Evolutionary conservation across 1,284 basidiomycete genomes (phyloP), one percentile per base, ranked within the genome.

Genomic region (Tausonia pullulans): DNA sequence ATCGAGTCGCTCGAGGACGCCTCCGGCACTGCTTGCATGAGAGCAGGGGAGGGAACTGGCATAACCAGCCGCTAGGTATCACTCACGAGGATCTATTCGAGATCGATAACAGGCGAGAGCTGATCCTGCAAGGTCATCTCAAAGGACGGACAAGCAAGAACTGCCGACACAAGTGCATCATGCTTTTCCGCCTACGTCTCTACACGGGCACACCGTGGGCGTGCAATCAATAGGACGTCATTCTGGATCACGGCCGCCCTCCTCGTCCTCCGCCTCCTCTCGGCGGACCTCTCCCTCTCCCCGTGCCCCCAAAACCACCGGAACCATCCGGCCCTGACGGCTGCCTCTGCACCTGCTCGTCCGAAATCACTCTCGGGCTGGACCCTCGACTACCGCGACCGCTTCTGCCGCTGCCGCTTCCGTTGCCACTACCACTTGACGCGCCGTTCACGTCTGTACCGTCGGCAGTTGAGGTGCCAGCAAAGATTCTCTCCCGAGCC

Each of bases 401-500:
- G 2, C 58, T 13, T 50, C 58, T 39, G n/a, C 43, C 14, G n/a
- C 58, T 46, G 27, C 46, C 16, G 46, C 58, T 46, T 13, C 27
- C 46, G 58, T 43, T 43, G 41, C 56, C 56, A 5, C 10, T 41
- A 5, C 60, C 50, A 11, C 60, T 45, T 8, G 39, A 16, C 8
- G 16, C 27, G 9, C 61, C 54, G 43, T 27, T 27, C 27, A 27
- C 27, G 27, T 45, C 52, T 4, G 10, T 54, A 5, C 52, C 46
- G 50, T 39, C 46, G 4, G 45, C 14, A 9, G 40, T 11, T 44
- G 51, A 45, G 6, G 59, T n/a, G 45, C 55, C 56, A 8, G 57
- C 68, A 48, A 69, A 68, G 49, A 69, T 69, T 27, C 68, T 52
- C 60, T 69, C 68, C 14, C 68, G 41, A 4, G 68, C 68, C 13